A percentile compares a stretch with the other conserved stretches of the same genome.
Conservation (phyloP, 2,329 filamentous ascomycete species). For the Ascochyta koolunga region DNA sequence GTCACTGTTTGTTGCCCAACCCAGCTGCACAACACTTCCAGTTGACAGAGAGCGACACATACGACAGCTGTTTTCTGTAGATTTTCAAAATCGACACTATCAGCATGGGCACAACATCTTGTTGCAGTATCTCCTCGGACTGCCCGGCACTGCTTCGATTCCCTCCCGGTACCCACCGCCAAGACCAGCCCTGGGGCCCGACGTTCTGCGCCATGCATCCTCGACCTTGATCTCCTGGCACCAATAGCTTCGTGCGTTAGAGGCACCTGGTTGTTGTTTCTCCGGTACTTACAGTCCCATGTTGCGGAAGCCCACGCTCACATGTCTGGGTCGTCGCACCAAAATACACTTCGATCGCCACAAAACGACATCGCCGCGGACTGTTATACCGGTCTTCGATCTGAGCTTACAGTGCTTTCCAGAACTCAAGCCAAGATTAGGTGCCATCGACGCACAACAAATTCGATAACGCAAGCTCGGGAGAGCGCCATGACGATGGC, state of each 20-base stretch:
- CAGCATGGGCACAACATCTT: background rate
- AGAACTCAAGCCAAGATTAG: background rate
- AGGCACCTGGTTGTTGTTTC: slow-evolving; percentile 4
- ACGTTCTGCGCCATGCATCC: slow-evolving; percentile 8
- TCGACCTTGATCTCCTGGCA: background rate
- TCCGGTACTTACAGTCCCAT: slow-evolving; percentile 20
- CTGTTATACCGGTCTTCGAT: too few species aligned
- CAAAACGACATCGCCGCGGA: slow-evolving; percentile 9
- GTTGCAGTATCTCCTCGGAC: slow-evolving; percentile 10
- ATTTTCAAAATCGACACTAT: background rate
- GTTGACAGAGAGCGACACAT: too few species aligned
- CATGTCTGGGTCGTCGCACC: slow-evolving; percentile 8
- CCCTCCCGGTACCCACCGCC: slow-evolving; percentile 9
- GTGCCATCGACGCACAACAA: background rate
- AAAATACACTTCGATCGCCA: slow-evolving; percentile 5
- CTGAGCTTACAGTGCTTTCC: background rate
- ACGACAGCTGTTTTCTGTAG: too few species aligned
- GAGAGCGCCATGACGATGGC: slow-evolving; percentile 15
- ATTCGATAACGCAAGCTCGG: background rate
- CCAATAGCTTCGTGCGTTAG: background rate
- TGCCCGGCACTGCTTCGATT: background rate
- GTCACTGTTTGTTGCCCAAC: too few species aligned
- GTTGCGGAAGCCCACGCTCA: slow-evolving; percentile 18
- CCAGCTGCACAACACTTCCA: too few species aligned
- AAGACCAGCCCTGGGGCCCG: slow-evolving; percentile 3